Percentiles rank a stretch among this genome's conserved stretches.
These are phyloP conservation scores for Vitis hybrid DNA, from an alignment of 177 flowering plant species.

Conservation along the genomic window DNA sequence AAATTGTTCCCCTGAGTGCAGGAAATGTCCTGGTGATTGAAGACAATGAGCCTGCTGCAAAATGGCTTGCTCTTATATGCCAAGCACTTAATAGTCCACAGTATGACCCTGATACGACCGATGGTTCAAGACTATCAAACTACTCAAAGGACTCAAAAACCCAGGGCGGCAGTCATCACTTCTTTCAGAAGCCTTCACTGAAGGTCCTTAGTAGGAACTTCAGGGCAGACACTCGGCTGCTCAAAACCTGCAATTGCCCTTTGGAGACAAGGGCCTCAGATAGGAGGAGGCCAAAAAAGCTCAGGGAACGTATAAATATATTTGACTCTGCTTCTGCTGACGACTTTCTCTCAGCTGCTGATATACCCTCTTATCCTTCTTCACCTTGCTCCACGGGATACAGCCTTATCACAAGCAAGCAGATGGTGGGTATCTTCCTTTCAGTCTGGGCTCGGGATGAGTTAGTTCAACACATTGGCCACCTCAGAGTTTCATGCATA, in stretches of 20 bases:
- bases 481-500: conserved; percentile 63
- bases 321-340: conserved; percentile 18
- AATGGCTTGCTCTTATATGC: conserved; percentile 73
- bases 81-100: conserved; percentile 65
- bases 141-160: conserved; percentile 41
- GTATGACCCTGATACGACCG: conserved; percentile 16
- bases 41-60: conserved; percentile 87
- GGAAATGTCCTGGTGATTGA: conserved; percentile 82
- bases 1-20: conserved; percentile 88
- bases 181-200: conserved; percentile 76
- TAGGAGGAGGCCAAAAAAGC: conserved; percentile 33
- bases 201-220: conserved; percentile 59
- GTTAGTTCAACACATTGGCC: conserved; percentile 69
- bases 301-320: conserved; percentile 19
- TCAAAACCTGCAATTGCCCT: conserved; percentile 88
- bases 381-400: conserved; percentile 35
- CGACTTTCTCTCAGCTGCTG: conserved; percentile 30
- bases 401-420: conserved; percentile 70
- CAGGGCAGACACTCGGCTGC: conserved; percentile 49
- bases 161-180: conserved; percentile 21
- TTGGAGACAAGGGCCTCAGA: conserved; percentile 29
- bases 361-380: conserved; percentile 16
- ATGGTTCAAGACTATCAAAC: conserved; percentile 11
- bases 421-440: conserved; percentile 93
- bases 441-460: conserved; percentile 80